A percentile compares a stretch with the other conserved stretches of the same genome.
Conservation (phyloP, 768 basidiomycete genomes). For the Boletus pseudopeckii region DNA sequence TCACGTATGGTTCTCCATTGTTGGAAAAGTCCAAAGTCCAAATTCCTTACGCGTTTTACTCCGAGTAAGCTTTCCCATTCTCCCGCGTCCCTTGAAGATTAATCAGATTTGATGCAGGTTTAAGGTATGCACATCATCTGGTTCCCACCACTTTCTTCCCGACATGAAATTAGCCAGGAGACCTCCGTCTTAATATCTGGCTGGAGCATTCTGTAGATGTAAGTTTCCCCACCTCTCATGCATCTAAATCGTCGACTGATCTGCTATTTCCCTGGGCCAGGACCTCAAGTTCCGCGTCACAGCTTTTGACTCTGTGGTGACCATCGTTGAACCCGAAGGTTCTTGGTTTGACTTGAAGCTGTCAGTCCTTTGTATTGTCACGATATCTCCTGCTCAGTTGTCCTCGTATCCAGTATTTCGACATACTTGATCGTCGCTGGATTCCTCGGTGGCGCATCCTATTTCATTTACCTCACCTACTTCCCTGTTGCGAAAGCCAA, state of each 20-base stretch:
- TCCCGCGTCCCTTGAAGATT: not conserved
- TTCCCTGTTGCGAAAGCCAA: slow-evolving; percentile 59
- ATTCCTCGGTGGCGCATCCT: slow-evolving; percentile 60
- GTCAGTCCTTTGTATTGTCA: slow-evolving; percentile 42
- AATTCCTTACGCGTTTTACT: slow-evolving; percentile 72
- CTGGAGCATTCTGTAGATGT: slow-evolving; percentile 69
- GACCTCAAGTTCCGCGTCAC: slow-evolving; percentile 55
- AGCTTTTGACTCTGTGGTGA: slow-evolving; percentile 74
- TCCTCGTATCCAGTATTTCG: slow-evolving; percentile 40
- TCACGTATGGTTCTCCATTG: slow-evolving; percentile 51
- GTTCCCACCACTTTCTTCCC: not conserved
- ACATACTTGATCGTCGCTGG: slow-evolving; percentile 70
- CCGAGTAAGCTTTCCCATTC: slow-evolving; percentile 58
- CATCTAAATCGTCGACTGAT: not conserved
- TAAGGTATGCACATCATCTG: slow-evolving; percentile 42
- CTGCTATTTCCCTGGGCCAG: slow-evolving; percentile 31
- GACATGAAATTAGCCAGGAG: slow-evolving; percentile 55
- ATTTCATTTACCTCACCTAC: slow-evolving; percentile 64
- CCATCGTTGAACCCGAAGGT: slow-evolving; percentile 73
- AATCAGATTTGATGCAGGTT: slow-evolving; percentile 40
- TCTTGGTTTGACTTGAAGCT: slow-evolving; percentile 79
- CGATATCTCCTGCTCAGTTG: slow-evolving; percentile 1
- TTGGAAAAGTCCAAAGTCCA: slow-evolving; percentile 55
- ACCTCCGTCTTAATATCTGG: slow-evolving; percentile 71
- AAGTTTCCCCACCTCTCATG: slow-evolving; percentile 16